Conservation (phyloP, 2,329 filamentous ascomycete genomes). For the Pseudogymnoascus sp. region DNA sequence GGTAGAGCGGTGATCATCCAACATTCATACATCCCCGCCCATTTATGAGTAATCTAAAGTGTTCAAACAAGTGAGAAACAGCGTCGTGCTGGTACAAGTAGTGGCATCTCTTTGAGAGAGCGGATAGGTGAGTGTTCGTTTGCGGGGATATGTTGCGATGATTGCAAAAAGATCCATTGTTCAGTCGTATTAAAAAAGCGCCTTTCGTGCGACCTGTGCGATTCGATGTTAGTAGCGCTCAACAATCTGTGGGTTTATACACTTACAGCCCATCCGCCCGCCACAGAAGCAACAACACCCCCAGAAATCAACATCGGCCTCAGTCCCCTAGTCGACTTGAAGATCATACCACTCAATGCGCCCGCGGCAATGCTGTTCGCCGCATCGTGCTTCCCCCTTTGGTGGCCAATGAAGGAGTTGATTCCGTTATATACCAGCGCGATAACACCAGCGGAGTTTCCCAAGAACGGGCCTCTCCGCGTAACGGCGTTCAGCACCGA, state of each 20-base stretch:
- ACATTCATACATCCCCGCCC: constrained; percentile 30
- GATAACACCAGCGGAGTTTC: constrained; percentile 91
- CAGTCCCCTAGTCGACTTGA: constrained; percentile 89
- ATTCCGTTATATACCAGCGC: constrained; percentile 94
- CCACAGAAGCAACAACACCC: constrained; percentile 77
- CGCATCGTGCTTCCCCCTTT: constrained; percentile 79
- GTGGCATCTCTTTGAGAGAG: constrained; percentile 10
- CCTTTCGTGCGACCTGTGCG: constrained; percentile 41
- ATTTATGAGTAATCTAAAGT: constrained; percentile 25
- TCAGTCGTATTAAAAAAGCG: constrained; percentile 34
- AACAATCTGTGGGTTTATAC: neutral
- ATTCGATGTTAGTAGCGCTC: constrained; percentile 16
- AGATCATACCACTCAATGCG: constrained; percentile 81
- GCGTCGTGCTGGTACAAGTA: constrained; percentile 25
- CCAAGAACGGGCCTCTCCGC: constrained; percentile 83
- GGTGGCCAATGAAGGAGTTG: constrained; percentile 74
- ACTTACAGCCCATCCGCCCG: constrained; percentile 86
- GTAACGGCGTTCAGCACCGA: constrained; percentile 92
- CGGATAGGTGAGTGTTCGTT: constrained; percentile 11
- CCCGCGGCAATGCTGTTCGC: constrained; percentile 84
- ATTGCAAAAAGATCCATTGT: constrained; percentile 7
- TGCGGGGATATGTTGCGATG: constrained; percentile 6
- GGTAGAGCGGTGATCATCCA: constrained; percentile 30
- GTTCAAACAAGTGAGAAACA: constrained; percentile 23
- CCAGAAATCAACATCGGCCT: constrained; percentile 93